A percentile compares a stretch with the other conserved stretches of the same genome.
Evolutionary conservation across 306 rosid genomes (phyloP).

Genomic region (Vachellia pachyceras): DNA sequence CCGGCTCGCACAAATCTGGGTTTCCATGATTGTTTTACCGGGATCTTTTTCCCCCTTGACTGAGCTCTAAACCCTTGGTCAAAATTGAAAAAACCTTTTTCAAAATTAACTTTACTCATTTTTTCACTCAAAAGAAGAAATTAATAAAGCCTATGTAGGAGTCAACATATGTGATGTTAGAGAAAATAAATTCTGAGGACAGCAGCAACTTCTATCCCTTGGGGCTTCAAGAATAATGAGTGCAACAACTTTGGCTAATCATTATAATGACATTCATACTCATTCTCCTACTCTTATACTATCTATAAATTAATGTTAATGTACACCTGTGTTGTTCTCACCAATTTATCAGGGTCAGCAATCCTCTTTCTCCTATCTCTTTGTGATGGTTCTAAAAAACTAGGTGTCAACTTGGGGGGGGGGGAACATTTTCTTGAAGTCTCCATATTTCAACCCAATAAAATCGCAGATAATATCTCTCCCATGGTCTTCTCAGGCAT

Average conservation of each 20-base stretch:
- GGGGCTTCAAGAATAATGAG: constrained; percentile 7
- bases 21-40: too few species aligned
- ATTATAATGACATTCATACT: constrained; percentile 18
- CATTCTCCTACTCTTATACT: constrained; percentile 27
- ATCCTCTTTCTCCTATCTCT: constrained; percentile 19
- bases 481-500: constrained; percentile 97
- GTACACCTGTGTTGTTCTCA: constrained; percentile 36
- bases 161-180: too few species aligned
- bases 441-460: constrained; percentile 59
- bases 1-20: too few species aligned
- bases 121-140: too few species aligned
- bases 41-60: too few species aligned
- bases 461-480: constrained; percentile 86
- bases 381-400: constrained; percentile 10
- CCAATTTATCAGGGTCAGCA: constrained; percentile 30
- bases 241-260: constrained; percentile 6
- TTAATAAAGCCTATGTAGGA: too few species aligned
- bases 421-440: background rate
- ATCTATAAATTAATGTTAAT: constrained; percentile 25
- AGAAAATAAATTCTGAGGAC: too few species aligned
- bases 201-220: constrained; percentile 7
- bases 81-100: too few species aligned
- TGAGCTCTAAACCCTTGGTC: too few species aligned
- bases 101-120: too few species aligned
- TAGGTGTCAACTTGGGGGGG: background rate